Conservation (phyloP, 768 basidiomycete genomes). For the Antrodiella citrinella region DNA sequence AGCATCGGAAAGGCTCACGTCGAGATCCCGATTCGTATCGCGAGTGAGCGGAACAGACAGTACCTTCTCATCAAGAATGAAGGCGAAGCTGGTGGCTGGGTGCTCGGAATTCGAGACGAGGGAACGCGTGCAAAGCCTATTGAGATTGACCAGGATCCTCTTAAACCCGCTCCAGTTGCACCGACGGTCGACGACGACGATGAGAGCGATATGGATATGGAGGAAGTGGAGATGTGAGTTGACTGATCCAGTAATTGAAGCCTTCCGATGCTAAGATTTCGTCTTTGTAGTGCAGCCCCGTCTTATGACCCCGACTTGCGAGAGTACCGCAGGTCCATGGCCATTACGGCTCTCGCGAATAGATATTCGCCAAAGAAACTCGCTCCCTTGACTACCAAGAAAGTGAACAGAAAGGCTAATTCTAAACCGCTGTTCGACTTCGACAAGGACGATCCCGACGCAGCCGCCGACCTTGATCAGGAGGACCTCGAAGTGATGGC, state of each 20-base stretch:
- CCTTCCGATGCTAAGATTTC: too few species aligned
- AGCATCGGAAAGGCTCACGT: slow-evolving; percentile 86
- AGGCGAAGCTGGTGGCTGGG: slow-evolving; percentile 84
- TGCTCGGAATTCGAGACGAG: slow-evolving; percentile 83
- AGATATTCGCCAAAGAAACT: slow-evolving; percentile 36
- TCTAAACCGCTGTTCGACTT: slow-evolving; percentile 44
- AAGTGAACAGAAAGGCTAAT: slow-evolving; percentile 25
- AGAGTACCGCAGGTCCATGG: slow-evolving; percentile 52
- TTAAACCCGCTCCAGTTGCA: slow-evolving; percentile 19
- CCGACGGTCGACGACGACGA: slow-evolving; percentile 24
- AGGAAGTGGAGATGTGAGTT: slow-evolving; percentile 66
- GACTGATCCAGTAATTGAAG: too few species aligned
- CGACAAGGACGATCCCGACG: slow-evolving; percentile 40
- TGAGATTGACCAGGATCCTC: slow-evolving; percentile 50
- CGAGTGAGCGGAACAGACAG: slow-evolving; percentile 89
- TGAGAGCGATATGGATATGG: slow-evolving; percentile 61
- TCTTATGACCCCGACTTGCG: slow-evolving; percentile 53
- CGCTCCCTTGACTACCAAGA: slow-evolving; percentile 23
- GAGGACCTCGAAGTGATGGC: slow-evolving; percentile 49
- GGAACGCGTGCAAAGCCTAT: slow-evolving; percentile 84
- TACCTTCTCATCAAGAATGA: slow-evolving; percentile 95
- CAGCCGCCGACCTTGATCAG: slow-evolving; percentile 1
- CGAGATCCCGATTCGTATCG: slow-evolving; percentile 87
- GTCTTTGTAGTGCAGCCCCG: slow-evolving; percentile 5
- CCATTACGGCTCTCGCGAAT: slow-evolving; percentile 48